Evolutionary conservation across 2,329 filamentous ascomycete genomes (phyloP).

Genomic region (Remersonia thermophila): DNA sequence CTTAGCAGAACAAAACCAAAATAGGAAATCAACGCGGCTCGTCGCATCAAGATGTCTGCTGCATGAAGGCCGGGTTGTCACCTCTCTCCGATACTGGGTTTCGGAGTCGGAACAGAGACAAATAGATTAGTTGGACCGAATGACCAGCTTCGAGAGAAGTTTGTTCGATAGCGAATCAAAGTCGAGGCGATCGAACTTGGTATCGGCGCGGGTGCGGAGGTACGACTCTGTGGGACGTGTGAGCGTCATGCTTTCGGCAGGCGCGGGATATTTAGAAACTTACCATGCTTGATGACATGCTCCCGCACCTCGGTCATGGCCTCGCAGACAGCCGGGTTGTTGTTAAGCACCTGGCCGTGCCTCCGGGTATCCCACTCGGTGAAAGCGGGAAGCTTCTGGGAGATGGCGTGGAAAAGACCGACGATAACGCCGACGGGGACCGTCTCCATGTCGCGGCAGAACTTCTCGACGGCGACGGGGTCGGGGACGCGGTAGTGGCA

Average conservation of each 20-base stretch:
- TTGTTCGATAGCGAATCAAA: slow-evolving; percentile 96
- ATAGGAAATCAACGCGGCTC: slow-evolving; percentile 11
- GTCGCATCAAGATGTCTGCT: background rate
- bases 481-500: slow-evolving; percentile 91
- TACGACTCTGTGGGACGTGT: slow-evolving; percentile 61
- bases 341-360: slow-evolving; percentile 81
- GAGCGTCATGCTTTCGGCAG: no score
- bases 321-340: slow-evolving; percentile 84
- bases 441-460: slow-evolving; percentile 93
- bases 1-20: slow-evolving; percentile 20
- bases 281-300: slow-evolving; percentile 89
- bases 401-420: slow-evolving; percentile 93
- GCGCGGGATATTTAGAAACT: no score
- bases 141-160: slow-evolving; percentile 91
- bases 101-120: slow-evolving; percentile 5
- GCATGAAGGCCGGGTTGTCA: slow-evolving; percentile 18
- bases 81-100: slow-evolving; percentile 9
- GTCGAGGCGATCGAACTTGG: slow-evolving; percentile 80
- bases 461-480: slow-evolving; percentile 73
- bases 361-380: slow-evolving; percentile 88
- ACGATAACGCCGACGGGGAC: slow-evolving; percentile 94
- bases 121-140: slow-evolving; percentile 66
- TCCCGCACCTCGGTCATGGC: slow-evolving; percentile 91
- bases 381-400: slow-evolving; percentile 85
- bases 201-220: slow-evolving; percentile 63